Base-by-base conservation (phyloP, 106 monocot species). In the Dendrobium huoshanense region DNA sequence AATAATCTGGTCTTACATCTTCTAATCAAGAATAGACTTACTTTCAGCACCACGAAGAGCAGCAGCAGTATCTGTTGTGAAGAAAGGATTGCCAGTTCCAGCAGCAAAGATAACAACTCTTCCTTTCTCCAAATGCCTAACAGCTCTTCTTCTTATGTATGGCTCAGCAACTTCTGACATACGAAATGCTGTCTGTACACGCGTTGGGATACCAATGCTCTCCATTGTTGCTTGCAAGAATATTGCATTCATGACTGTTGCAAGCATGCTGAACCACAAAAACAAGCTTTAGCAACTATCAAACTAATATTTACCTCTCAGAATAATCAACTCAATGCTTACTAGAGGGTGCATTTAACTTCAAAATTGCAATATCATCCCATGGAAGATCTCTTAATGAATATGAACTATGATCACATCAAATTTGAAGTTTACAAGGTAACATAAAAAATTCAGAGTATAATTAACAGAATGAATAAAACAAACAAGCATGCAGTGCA, bases 111-210 rank as follows among this genome's bases (percentile, higher is more conserved):
- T 99, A 54, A 99, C 98, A 27, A 99, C 98, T 83, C 98, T 88
- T 45, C 91, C 98, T 82, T 99, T 99, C 88, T 99, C 95, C 68
- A 99, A 89, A 91, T 98, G 95, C 80, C 92, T 92, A 17, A 95
- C 72, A 43, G 98, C 95, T 27, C 98, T 89, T 85, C 95, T 90
- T 78, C 91, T 84, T 77, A 98, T 98, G 85, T 98, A 98, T 27
- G 97, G 97, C 78, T 98, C 97, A 18, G 97, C 97, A 78, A 98
- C 94, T 85, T 98, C 94, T 65, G 97, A 98, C 97, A 98, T 98
- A 13, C 94, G 87, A 81, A 98, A 92, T 64, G 97, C 97, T 54
- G 97, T 98, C 79, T 98, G 97, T 25, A 98, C 97, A 80, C 97
- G 92, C 17, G 97, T 98, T 1, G 97, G 97, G 20, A 98, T 94